Conservation (phyloP, 208 protist genomes). For the Crithidia thermophila region DNA sequence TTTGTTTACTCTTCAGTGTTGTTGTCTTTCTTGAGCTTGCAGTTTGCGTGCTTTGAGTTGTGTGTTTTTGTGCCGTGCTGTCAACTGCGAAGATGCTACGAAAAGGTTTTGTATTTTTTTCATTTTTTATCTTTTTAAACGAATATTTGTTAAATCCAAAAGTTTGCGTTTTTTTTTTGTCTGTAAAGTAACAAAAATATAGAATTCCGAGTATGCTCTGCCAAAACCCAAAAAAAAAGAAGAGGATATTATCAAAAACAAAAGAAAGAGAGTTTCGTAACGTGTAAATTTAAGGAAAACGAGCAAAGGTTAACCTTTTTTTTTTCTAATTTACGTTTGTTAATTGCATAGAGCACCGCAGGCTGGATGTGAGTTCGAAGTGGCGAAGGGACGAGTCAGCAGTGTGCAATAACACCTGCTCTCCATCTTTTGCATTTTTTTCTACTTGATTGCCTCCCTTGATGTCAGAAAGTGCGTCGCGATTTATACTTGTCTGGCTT, state of each 20-base stretch:
- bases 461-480: no score
- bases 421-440: no score
- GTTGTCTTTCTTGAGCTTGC: not conserved
- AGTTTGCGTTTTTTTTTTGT: not conserved
- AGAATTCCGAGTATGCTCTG: no score
- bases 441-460: no score
- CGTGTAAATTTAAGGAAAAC: no score
- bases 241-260: not conserved
- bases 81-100: no score
- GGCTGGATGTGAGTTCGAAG: no score
- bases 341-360: not conserved
- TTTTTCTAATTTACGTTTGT: not conserved
- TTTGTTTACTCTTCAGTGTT: not conserved
- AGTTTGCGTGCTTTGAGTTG: not conserved
- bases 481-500: no score
- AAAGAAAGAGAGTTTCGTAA: not conserved
- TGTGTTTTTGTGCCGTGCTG: not conserved
- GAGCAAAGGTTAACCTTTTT: no score
- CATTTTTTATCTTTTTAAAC: slow-evolving; percentile 1
- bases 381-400: no score
- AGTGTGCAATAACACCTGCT: no score
- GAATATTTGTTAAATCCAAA: no score
- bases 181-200: slow-evolving; percentile 7
- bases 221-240: not conserved
- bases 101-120: slow-evolving; percentile 4